Conservation (phyloP, 2,329 filamentous ascomycete species). For the Trichoderma aggressivum region DNA sequence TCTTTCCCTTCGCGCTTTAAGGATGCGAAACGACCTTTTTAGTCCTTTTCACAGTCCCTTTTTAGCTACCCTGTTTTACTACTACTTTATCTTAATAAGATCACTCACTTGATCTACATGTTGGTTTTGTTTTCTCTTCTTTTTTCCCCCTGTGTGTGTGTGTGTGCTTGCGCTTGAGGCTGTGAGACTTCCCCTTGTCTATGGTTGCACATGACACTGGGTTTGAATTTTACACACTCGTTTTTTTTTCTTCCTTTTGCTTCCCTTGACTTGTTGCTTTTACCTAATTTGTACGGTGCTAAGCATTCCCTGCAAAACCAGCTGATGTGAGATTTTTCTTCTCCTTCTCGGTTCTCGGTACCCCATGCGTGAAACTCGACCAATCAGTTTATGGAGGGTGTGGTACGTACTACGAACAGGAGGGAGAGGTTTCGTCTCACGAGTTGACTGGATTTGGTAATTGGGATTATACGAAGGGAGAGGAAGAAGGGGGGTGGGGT, state of each 20-base stretch:
- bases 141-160: neutral
- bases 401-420: neutral
- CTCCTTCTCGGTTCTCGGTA: neutral
- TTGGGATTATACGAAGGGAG: neutral
- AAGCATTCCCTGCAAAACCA: neutral
- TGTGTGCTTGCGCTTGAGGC: neutral
- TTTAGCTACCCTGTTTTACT: constrained; percentile 7
- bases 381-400: neutral
- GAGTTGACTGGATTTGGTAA: neutral
- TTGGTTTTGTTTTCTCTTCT: neutral
- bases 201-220: neutral
- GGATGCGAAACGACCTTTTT: neutral
- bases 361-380: neutral
- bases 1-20: neutral
- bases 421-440: neutral
- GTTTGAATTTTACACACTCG: neutral
- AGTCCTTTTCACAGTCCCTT: neutral
- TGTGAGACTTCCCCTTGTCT: neutral
- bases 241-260: neutral
- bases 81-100: constrained; percentile 7
- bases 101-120: neutral
- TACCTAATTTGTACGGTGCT: neutral
- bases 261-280: neutral
- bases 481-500: neutral
- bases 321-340: constrained; percentile 9